phyloP scores from a whole-genome alignment of 176 grass and related monocot genomes.

The Themeda triandra region DNA sequence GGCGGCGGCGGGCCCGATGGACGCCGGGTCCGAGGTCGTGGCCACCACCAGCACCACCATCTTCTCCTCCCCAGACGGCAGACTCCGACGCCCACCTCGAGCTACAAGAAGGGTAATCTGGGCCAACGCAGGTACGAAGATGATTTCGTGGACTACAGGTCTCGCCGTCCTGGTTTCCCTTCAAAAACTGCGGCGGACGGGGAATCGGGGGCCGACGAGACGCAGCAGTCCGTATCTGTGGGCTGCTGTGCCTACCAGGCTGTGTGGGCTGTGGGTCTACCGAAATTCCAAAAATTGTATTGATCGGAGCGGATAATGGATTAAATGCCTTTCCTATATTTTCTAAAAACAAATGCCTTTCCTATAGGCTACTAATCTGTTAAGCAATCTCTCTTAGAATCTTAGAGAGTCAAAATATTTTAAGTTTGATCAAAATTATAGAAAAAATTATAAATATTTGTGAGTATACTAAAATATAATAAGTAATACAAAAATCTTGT shows the following conservation, averaged over 20 bases:
- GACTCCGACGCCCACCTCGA: neutral
- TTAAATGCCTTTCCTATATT: no score
- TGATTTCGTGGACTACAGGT: neutral
- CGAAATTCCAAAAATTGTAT: neutral
- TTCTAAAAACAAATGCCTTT: no score
- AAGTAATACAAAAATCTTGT: no score
- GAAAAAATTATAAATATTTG: no score
- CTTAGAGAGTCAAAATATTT: no score
- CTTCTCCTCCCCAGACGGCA: neutral
- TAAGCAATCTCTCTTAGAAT: no score
- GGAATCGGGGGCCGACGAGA: no score
- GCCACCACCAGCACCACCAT: slow-evolving; percentile 77
- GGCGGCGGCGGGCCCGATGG: slow-evolving; percentile 62
- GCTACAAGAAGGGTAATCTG: neutral
- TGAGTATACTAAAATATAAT: no score
- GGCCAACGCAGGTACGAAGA: neutral
- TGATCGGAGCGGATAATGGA: neutral
- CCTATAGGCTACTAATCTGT: no score
- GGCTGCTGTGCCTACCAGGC: neutral
- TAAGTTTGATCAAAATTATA: no score
- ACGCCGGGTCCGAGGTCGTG: slow-evolving; percentile 65
- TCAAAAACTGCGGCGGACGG: neutral
- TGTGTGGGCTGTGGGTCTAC: neutral
- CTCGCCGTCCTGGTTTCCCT: neutral
- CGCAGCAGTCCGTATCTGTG: neutral